A percentile compares a stretch with the other conserved stretches of the same genome.
Conservation (phyloP, 163 green algal species). For the Scenedesmus sp. region DNA sequence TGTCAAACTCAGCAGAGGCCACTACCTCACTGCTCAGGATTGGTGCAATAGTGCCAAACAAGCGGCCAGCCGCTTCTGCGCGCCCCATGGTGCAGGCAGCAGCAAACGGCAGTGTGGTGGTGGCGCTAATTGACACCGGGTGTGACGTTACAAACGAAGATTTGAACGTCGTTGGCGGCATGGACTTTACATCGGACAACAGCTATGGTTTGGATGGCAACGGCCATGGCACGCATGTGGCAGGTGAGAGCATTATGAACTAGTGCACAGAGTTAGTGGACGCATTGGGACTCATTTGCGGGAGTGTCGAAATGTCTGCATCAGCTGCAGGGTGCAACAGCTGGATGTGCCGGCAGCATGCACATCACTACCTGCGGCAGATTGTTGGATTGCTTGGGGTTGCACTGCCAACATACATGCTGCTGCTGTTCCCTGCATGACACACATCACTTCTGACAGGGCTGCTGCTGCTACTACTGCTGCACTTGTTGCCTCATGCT, state of each 20-base stretch:
- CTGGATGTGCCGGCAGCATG: not conserved
- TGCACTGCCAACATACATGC: not conserved
- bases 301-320: not conserved
- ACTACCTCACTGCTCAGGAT: constrained; percentile 16
- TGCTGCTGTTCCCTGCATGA: not conserved
- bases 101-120: constrained; percentile 5
- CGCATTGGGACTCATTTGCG: not conserved
- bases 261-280: not conserved
- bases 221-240: constrained; percentile 43
- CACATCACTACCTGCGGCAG: not conserved
- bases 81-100: constrained; percentile 9
- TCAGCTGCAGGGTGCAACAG: not conserved
- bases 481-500: no score
- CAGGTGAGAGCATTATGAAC: not conserved
- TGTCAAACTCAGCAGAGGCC: not conserved
- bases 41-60: not conserved
- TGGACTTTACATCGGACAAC: constrained; percentile 45
- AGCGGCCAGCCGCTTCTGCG: not conserved
- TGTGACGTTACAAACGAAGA: constrained; percentile 45
- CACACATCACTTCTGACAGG: not conserved
- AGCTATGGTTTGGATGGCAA: constrained; percentile 50
- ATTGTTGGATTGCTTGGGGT: not conserved
- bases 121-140: constrained; percentile 44
- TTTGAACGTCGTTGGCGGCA: constrained; percentile 33
- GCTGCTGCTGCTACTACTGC: not conserved